Base-by-base conservation (phyloP, 495 filamentous ascomycete genomes). In the Podospora conica region DNA sequence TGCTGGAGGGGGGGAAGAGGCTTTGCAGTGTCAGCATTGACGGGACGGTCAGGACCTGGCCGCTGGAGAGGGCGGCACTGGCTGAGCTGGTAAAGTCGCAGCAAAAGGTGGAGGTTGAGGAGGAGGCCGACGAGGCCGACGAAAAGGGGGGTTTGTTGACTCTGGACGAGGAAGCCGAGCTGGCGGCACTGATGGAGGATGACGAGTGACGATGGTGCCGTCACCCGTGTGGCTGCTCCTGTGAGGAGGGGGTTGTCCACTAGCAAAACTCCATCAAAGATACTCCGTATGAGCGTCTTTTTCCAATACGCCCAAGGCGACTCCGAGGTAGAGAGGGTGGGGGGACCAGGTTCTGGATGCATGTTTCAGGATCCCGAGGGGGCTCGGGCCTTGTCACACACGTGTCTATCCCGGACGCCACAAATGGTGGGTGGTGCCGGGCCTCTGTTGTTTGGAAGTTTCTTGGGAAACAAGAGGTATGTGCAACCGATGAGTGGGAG, bases 21-120 rank as follows among this genome's bases (percentile, higher is more conserved):
- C 79, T 95, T 27, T 87, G 89, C 40, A 96, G 92, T 72, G 91
- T 91, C 31, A 85, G 88, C 23, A 96, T 97, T 68, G 95, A 98
- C 80, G 90, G 86, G 0, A 98, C 95, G 3, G 79, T 97, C 40
- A 85, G 95, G 69, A 84, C 81, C 48, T 98, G 95, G 95, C 83
- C 85, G 10, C 76, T 97, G 61, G 80, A 80, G 53, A 85, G 82
- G 59, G 76, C 78, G 48, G 90, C 88, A 9, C 77, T 98, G 28
- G 82, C 85, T 56, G 75, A 80, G 74, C 68, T 76, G 48, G 85
- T 87, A 9, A 81, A 86, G 68, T 84, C 84, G 60, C 79, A 80
- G 65, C 78, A 70, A 65, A 84, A 84, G 60, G 72, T 77, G 53
- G 77, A 76, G 15, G 61, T 75, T 10, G 78, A 82, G 59, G 74